Base-by-base conservation (phyloP, 192 early-diverging fungal species). In the Bifiguratus adelaidae region DNA sequence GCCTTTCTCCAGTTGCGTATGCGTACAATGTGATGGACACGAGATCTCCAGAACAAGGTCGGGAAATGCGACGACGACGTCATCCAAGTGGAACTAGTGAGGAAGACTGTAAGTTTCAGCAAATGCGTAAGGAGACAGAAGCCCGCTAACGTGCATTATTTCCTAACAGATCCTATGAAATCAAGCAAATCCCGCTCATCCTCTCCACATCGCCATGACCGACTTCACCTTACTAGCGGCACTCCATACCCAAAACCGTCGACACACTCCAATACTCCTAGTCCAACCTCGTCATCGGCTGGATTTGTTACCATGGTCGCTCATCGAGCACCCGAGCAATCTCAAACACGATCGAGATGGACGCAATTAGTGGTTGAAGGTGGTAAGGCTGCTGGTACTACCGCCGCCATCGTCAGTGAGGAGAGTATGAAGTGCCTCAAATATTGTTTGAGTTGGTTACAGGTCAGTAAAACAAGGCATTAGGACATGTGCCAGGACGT, bases 401-500 rank as follows among this genome's bases (percentile, higher is more conserved):
- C 85, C 4, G 85, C 81, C 3, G 73, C 88, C 49, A 81, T 87
- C 7, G 78, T 91, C 24, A 86, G 83, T 48, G 89, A 92, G 48
- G 91, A 96, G 58, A 83, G 85, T 52, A 78, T 94, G 73, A 73
- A 80, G 50, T 85, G 80, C 48, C 60, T 96, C 32, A 74, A 81
- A 35, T 96, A 94, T 61, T 96, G 93, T 64, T 65, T 91, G 18
- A 72, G 83, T 52, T 92, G 86, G 86, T 60, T 95, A 2, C 72
- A 82, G 62, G 73, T 76, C 60, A 48, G 20, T 43, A 25, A 6
- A 24, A 8, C 11, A 11, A 19, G 12, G 34, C 11, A 41, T 13
- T 40, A 21, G 15, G 37, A 50, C n/a, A n/a, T n/a, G n/a, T n/a
- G n/a, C n/a, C n/a, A n/a, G n/a, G n/a, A 38, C 21, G 22, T 40